phyloP scores from a whole-genome alignment of 345 rosid genomes.

The Lepidium aucheri region DNA sequence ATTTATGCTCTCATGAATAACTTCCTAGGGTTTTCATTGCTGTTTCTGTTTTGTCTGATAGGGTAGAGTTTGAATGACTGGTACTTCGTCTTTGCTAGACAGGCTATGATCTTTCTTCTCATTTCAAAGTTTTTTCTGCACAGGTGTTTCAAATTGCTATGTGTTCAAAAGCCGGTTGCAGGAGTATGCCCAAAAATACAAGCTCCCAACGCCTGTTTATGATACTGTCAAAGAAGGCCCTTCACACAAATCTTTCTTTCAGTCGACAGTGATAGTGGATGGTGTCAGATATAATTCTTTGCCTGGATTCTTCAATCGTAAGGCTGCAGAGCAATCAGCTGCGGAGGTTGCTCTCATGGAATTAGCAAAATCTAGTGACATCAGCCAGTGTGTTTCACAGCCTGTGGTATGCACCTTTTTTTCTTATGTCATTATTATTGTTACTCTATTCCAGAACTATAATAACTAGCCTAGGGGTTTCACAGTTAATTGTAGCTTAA shows the following conservation, averaged over 20 bases:
- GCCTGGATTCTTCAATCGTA: slow-evolving; percentile 82
- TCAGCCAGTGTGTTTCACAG: slow-evolving; percentile 42
- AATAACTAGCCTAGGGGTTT: neutral
- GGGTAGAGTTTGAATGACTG: neutral
- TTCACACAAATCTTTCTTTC: slow-evolving; percentile 68
- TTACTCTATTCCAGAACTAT: neutral
- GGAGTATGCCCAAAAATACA: slow-evolving; percentile 73
- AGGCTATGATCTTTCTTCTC: neutral
- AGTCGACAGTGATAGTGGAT: slow-evolving; percentile 56
- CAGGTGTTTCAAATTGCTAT: slow-evolving; percentile 79
- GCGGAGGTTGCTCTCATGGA: slow-evolving; percentile 83
- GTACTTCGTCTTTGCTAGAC: neutral
- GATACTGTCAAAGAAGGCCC: slow-evolving; percentile 88
- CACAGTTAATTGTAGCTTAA: neutral
- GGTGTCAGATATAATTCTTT: slow-evolving; percentile 64
- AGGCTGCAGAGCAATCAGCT: slow-evolving; percentile 97
- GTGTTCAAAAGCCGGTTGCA: slow-evolving; percentile 80
- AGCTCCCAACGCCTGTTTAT: slow-evolving; percentile 66
- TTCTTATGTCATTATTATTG: neutral
- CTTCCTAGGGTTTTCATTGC: neutral
- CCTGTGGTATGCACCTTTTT: slow-evolving; percentile 64
- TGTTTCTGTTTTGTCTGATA: neutral
- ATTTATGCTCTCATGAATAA: too few species aligned
- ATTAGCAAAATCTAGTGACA: slow-evolving; percentile 53
- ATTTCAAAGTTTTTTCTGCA: neutral